These are phyloP conservation scores for Ogataea nonfermentans DNA, from an alignment of 805 yeast species.

Conservation along the genomic window DNA sequence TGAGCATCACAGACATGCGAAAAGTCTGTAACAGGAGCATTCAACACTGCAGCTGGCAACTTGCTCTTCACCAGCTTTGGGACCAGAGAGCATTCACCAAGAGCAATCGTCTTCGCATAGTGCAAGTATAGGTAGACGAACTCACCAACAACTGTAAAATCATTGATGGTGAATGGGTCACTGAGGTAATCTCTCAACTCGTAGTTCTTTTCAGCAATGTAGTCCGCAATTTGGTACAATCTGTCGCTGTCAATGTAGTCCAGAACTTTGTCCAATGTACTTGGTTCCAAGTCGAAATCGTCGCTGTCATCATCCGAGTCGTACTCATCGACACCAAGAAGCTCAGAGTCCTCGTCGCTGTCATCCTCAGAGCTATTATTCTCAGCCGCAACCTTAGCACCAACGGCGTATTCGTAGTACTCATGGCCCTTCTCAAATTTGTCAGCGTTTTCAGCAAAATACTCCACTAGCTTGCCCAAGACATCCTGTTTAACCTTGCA, in stretches of 20 bases:
- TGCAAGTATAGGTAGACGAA: constrained; percentile 18
- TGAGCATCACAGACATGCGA: constrained; percentile 33
- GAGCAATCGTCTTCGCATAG: constrained; percentile 17
- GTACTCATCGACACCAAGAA: constrained; percentile 13
- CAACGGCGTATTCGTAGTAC: constrained; percentile 28
- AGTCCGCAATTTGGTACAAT: constrained; percentile 19
- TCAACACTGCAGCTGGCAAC: constrained; percentile 23
- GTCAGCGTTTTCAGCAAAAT: constrained; percentile 23
- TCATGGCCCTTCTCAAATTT: constrained; percentile 25
- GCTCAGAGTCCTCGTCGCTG: constrained; percentile 43
- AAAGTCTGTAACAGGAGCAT: constrained; percentile 37
- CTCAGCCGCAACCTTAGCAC: constrained; percentile 7
- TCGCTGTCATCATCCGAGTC: constrained; percentile 11
- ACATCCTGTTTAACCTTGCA: constrained; percentile 32
- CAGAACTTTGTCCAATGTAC: constrained; percentile 8
- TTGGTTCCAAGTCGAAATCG: constrained; percentile 7
- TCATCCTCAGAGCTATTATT: constrained; percentile 51
- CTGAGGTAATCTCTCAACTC: constrained; percentile 33
- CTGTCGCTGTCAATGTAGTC: constrained; percentile 15
- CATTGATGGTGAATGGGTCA: constrained; percentile 34
- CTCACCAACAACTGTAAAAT: constrained; percentile 26
- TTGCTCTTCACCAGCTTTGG: constrained; percentile 26
- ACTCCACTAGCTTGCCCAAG: constrained; percentile 23
- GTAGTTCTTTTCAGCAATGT: constrained; percentile 25
- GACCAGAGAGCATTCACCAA: constrained; percentile 21